Percentiles rank a stretch among this genome's conserved stretches.
phyloP scores from a whole-genome alignment of 768 basidiomycete species.

The Collybia nuda region DNA sequence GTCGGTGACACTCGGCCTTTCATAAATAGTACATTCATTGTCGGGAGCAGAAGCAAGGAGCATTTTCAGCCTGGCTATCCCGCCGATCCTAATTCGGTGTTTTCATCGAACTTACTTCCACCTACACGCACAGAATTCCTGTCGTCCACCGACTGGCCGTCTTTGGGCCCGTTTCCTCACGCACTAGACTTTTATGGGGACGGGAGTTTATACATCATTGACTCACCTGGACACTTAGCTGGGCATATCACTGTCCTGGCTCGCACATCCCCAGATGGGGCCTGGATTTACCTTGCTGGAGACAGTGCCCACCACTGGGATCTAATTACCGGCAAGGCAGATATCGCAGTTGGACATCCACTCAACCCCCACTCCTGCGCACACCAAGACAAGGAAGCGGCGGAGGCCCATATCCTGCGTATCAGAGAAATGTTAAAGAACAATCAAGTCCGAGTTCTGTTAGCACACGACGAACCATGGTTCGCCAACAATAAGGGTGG shows the following conservation, averaged over 20 bases:
- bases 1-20: slow-evolving; percentile 48
- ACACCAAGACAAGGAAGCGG: slow-evolving; percentile 41
- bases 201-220: slow-evolving; percentile 57
- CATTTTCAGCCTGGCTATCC: slow-evolving; percentile 22
- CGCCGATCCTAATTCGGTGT: slow-evolving; percentile 2
- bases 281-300: slow-evolving; percentile 55
- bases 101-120: slow-evolving; percentile 12
- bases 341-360: slow-evolving; percentile 31
- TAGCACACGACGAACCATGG: slow-evolving; percentile 57
- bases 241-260: slow-evolving; percentile 57
- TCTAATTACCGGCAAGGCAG: slow-evolving; percentile 43
- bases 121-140: slow-evolving; percentile 14
- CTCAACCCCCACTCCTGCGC: slow-evolving; percentile 32
- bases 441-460: slow-evolving; percentile 41
- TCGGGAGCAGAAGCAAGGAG: slow-evolving; percentile 38
- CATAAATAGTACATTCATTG: slow-evolving; percentile 43
- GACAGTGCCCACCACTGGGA: slow-evolving; percentile 59
- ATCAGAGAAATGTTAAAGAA: slow-evolving; percentile 30
- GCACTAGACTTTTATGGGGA: slow-evolving; percentile 57
- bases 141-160: slow-evolving; percentile 10
- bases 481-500: slow-evolving; percentile 45
- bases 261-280: slow-evolving; percentile 51
- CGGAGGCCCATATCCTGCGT: slow-evolving; percentile 37
- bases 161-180: slow-evolving; percentile 27
- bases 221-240: slow-evolving; percentile 54